Evolutionary conservation across 257 asterid genomes (phyloP).

Genomic region (Primulina eburnea): DNA sequence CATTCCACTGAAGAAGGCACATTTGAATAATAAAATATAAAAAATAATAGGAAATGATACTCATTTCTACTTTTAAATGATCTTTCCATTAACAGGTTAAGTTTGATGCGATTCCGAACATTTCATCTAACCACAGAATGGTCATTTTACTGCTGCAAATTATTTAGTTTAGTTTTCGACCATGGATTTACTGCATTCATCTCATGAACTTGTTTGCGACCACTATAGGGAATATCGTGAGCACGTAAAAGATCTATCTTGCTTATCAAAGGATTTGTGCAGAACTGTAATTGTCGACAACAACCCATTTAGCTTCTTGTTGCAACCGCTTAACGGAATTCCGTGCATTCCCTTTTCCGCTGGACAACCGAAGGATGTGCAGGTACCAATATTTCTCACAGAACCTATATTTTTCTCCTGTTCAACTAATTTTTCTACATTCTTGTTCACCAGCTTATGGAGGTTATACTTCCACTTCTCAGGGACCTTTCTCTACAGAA

Average conservation of each 20-base stretch:
- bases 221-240: slow-evolving; percentile 75
- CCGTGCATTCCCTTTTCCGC: slow-evolving; percentile 73
- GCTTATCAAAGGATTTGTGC: slow-evolving; percentile 66
- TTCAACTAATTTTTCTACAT: slow-evolving; percentile 21
- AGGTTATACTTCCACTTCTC: slow-evolving; percentile 87
- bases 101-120: not conserved
- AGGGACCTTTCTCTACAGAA: slow-evolving; percentile 79
- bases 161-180: too few relatives aligned
- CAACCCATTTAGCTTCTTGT: slow-evolving; percentile 89
- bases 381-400: slow-evolving; percentile 37
- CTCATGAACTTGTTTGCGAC: slow-evolving; percentile 17
- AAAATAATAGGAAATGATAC: not conserved
- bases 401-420: not conserved
- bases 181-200: not conserved
- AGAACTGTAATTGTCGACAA: slow-evolving; percentile 89
- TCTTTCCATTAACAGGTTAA: not conserved
- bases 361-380: slow-evolving; percentile 71
- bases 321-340: slow-evolving; percentile 92
- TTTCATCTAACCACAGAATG: not conserved
- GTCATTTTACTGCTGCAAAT: not conserved
- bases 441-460: slow-evolving; percentile 61
- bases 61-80: too few relatives aligned
- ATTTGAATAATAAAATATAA: not conserved
- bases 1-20: not conserved
- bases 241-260: slow-evolving; percentile 80